A percentile compares a stretch with the other conserved stretches of the same genome.
Conservation (phyloP, 306 rosid genomes). For the Glycine soja region DNA sequence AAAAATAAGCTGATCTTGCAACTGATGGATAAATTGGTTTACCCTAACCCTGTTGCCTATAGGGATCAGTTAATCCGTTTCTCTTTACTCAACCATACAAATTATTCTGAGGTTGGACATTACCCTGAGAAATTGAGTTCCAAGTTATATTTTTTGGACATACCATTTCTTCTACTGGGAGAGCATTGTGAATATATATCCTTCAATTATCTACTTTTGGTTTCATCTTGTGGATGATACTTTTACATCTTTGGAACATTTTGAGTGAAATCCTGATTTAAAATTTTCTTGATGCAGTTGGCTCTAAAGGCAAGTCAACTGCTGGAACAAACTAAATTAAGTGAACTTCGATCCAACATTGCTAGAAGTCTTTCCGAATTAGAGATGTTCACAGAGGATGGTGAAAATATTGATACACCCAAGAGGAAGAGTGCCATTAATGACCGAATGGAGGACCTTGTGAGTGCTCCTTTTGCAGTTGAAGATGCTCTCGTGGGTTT, state of each 20-base stretch:
- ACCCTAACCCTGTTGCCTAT: conserved; percentile 96
- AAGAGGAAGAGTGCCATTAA: conserved; percentile 97
- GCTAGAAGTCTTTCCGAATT: conserved; percentile 99
- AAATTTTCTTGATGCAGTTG: conserved; percentile 66
- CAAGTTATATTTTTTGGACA: conserved; percentile 28
- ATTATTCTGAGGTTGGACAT: conserved; percentile 84
- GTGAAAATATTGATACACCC: conserved; percentile 97
- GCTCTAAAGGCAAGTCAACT: conserved; percentile 98
- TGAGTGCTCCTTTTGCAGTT: conserved; percentile 94
- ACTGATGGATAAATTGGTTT: conserved; percentile 96
- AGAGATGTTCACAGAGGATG: conserved; percentile 99
- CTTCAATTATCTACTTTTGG: neutral
- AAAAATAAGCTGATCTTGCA: conserved; percentile 93
- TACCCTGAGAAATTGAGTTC: conserved; percentile 35
- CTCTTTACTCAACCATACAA: conserved; percentile 85
- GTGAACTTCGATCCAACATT: conserved; percentile 94
- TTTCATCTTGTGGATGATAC: conserved; percentile 42
- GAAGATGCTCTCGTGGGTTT: conserved; percentile 99
- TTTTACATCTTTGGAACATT: conserved; percentile 18
- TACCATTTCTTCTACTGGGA: neutral
- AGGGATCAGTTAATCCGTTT: conserved; percentile 87
- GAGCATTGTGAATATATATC: neutral
- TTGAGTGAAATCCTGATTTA: conserved; percentile 36
- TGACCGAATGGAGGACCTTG: conserved; percentile 98
- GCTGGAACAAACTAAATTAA: conserved; percentile 93